A percentile compares a stretch with the other conserved stretches of the same genome.
These are phyloP conservation scores for Tuber microsphaerosporum DNA, from an alignment of 495 filamentous ascomycete species.

Conservation along the genomic window DNA sequence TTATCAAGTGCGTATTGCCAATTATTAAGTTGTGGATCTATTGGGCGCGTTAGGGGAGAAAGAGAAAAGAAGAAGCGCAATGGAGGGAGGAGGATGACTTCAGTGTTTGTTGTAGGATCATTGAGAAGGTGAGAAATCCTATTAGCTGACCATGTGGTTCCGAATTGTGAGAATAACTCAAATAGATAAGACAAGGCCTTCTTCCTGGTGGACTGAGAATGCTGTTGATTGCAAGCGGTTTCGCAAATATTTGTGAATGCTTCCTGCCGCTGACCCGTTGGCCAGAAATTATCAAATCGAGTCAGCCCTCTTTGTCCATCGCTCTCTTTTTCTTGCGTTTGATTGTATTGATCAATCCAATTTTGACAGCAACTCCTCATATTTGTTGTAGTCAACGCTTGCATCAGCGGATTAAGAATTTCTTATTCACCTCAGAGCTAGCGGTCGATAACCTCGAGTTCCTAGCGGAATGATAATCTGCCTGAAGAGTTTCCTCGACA, in stretches of 20 bases:
- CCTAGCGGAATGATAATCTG: conserved; percentile 4
- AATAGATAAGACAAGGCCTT: conserved; percentile 14
- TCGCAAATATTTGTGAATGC: conserved; percentile 29
- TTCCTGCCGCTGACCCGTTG: conserved; percentile 26
- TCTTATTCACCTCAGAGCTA: conserved; percentile 6
- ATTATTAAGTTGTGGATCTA: conserved; percentile 6
- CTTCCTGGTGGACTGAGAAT: conserved; percentile 14
- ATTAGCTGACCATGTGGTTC: conserved; percentile 23
- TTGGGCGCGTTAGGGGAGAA: not conserved
- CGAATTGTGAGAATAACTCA: conserved; percentile 22
- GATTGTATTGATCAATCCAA: conserved; percentile 7
- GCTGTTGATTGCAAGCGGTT: conserved; percentile 10
- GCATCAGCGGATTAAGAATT: conserved; percentile 3
- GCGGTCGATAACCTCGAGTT: conserved; percentile 1
- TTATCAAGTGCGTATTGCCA: conserved; percentile 1
- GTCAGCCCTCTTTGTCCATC: conserved; percentile 26
- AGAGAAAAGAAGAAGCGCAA: not conserved
- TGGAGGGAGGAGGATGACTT: conserved; percentile 3
- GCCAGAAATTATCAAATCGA: conserved; percentile 12
- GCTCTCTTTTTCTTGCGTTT: conserved; percentile 7
- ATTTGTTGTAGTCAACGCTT: conserved; percentile 1
- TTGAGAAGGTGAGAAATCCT: conserved; percentile 20
- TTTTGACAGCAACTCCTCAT: conserved; percentile 3
- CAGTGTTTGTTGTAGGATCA: conserved; percentile 16
- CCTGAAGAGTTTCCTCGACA: not conserved